Evolutionary conservation across 1,284 basidiomycete species (phyloP).

Genomic region (Microbotryum lychnidis-dioicae): DNA sequence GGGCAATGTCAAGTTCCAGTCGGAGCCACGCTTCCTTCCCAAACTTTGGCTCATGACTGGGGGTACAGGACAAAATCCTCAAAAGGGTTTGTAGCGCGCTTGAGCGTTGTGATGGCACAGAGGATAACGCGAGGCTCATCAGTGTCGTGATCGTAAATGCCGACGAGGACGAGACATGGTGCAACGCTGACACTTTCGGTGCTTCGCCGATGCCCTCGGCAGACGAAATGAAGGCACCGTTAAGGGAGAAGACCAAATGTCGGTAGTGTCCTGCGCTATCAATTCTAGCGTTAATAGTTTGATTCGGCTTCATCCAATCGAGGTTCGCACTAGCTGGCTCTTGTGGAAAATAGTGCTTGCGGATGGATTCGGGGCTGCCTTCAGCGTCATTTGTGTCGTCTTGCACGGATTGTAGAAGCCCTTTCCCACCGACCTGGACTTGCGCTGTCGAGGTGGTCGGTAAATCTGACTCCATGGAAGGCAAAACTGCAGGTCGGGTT

Average conservation of each 20-base stretch:
- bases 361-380: conserved; percentile 72
- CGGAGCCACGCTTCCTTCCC: conserved; percentile 6
- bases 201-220: neutral
- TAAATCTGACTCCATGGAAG: no score
- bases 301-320: conserved; percentile 55
- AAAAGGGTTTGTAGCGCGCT: conserved; percentile 14
- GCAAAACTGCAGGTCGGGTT: no score
- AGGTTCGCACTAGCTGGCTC: conserved; percentile 53
- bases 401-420: neutral
- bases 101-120: conserved; percentile 26
- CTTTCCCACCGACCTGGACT: conserved; percentile 4
- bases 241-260: conserved; percentile 61
- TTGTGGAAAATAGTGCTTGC: conserved; percentile 71
- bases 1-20: conserved; percentile 1
- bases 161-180: conserved; percentile 21
- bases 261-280: conserved; percentile 4
- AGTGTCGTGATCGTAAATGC: conserved; percentile 21
- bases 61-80: conserved; percentile 3
- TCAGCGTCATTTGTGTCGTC: conserved; percentile 45
- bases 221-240: conserved; percentile 55
- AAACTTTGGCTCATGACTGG: neutral
- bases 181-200: neutral
- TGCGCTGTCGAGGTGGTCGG: conserved; percentile 1
- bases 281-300: conserved; percentile 33
- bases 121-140: conserved; percentile 18